Conservation (phyloP, 2,329 filamentous ascomycete genomes). For the Claviceps purpurea region DNA sequence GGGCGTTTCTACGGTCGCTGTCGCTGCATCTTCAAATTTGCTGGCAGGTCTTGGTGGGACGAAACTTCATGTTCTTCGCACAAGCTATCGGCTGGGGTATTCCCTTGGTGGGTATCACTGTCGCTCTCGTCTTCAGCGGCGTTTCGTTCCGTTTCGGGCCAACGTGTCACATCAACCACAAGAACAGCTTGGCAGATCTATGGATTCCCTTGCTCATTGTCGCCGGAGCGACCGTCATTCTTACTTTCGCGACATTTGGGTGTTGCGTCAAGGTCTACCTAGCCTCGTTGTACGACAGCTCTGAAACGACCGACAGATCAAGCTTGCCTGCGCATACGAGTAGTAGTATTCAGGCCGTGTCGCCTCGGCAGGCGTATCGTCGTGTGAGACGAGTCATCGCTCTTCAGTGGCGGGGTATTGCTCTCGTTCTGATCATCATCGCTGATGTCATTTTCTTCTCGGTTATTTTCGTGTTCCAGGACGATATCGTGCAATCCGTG, state of each 20-base stretch:
- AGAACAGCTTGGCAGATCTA: slow-evolving; percentile 68
- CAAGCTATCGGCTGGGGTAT: slow-evolving; percentile 75
- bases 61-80: slow-evolving; percentile 77
- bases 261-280: slow-evolving; percentile 97
- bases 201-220: slow-evolving; percentile 84
- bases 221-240: slow-evolving; percentile 58
- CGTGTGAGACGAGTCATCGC: slow-evolving; percentile 75
- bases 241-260: slow-evolving; percentile 73
- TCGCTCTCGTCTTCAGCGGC: slow-evolving; percentile 73
- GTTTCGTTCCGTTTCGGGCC: slow-evolving; percentile 88
- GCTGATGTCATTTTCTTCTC: slow-evolving; percentile 90
- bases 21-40: slow-evolving; percentile 95
- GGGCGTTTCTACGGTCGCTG: slow-evolving; percentile 80
- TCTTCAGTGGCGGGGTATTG: slow-evolving; percentile 88
- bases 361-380: slow-evolving; percentile 76
- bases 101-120: slow-evolving; percentile 58
- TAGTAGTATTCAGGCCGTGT: slow-evolving; percentile 64
- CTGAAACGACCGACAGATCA: slow-evolving; percentile 56
- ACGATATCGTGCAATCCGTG: slow-evolving; percentile 52
- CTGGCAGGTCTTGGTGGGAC: slow-evolving; percentile 85
- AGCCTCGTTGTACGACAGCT: slow-evolving; percentile 63
- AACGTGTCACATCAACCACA: slow-evolving; percentile 89
- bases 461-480: slow-evolving; percentile 77
- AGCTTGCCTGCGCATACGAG: slow-evolving; percentile 56
- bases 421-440: slow-evolving; percentile 80